Evolutionary conservation across 2,329 filamentous ascomycete genomes (phyloP).

Genomic region (Ceratocystis destructans): DNA sequence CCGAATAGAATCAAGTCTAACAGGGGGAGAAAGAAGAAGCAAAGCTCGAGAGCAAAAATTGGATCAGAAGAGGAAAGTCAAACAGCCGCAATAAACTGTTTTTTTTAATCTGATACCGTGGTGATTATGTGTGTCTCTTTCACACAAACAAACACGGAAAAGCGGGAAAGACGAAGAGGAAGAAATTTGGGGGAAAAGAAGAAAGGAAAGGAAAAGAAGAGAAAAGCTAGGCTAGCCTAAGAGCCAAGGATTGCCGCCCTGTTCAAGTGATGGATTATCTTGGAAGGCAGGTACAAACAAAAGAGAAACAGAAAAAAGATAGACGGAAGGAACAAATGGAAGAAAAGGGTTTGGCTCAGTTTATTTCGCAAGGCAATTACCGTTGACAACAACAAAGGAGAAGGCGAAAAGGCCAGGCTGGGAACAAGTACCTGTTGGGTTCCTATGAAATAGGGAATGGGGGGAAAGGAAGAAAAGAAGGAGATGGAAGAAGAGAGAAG

Average conservation of each 20-base stretch:
- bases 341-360: conserved; percentile 16
- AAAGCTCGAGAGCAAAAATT: not conserved
- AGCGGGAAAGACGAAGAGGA: not conserved
- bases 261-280: too few species aligned
- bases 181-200: not conserved
- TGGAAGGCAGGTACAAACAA: not conserved
- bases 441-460: not conserved
- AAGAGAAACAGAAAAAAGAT: not conserved
- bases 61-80: not conserved
- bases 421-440: not conserved
- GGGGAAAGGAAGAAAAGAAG: not conserved
- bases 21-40: not conserved
- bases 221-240: not conserved
- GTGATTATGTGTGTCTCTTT: not conserved
- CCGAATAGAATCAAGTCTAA: not conserved
- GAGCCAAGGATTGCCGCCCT: too few species aligned
- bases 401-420: not conserved
- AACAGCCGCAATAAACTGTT: not conserved
- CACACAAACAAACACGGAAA: not conserved
- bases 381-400: not conserved
- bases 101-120: not conserved
- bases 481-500: not conserved
- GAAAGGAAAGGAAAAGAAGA: conserved; percentile 4
- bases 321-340: conserved; percentile 11
- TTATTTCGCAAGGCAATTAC: not conserved